Base-by-base conservation (phyloP, 2,329 filamentous ascomycete species). In the Arthroderma sp. region DNA sequence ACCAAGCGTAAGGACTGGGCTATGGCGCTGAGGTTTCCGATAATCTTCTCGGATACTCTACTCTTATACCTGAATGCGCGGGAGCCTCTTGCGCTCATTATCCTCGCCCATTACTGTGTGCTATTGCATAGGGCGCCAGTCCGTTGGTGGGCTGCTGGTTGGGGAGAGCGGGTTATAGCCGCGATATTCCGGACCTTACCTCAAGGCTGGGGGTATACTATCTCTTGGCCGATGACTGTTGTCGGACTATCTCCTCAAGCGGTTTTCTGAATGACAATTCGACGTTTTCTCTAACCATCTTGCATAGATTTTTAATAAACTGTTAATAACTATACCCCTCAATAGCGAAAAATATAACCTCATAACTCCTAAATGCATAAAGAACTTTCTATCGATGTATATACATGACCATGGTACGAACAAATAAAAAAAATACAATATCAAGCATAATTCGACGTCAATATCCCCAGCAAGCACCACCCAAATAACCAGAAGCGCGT, bases 81-180 rank as follows among this genome's bases (percentile, higher is more conserved):
- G 42, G 56, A 62, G 29, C 45, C 49, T 1, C 53, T 59, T 11
- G 61, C 61, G 1, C 47, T 66, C 9, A 56, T 65, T 28, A 55
- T 66, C 11, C 47, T 65, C 6, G 62, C 61, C 6, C 56, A 66
- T 43, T 66, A 60, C 43, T 62, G 61, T 11, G 54, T 65, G 4
- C 46, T 66, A 10, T 53, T 61, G 1, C 42, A 53, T 36, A 41
- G 43, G 27, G 45, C 48, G 5, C 44, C 50, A 4, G 27, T 42
- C 2, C 42, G 44, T 5, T 55, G 53, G 53, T 54, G 52, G 52
- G 39, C 48, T 3, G 45, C 47, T 28, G 52, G 52, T 29, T 51
- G 51, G 50, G 46, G 44, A 38, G 39, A 34, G 6, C 44, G 47
- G 10, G 44, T 53, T 10, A 43, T 54, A 11, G 32, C 40, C 2